Base-by-base conservation (phyloP, 225 moss, liverwort and hornwort genomes). In the Rhytidiadelphus loreus region DNA sequence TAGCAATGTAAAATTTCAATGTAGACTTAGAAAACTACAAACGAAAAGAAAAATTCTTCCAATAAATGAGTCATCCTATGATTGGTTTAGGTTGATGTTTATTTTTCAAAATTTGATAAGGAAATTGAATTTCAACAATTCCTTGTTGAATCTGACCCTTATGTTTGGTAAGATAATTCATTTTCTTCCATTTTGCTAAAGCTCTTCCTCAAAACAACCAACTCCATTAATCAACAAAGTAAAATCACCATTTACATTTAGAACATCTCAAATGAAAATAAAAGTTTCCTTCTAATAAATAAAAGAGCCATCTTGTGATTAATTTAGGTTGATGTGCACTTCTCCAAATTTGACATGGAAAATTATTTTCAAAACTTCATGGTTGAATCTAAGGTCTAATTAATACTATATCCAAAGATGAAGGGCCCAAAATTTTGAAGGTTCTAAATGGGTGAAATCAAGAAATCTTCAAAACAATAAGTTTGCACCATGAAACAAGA, bases 11-110 rank as follows among this genome's bases (percentile, higher is more conserved):
- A 69, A 69, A 23, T 4, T 13, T 69, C 0, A 4, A 13, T 23
- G 7, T 0, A 68, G 0, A n/a, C 8, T 69, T 39, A 4, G 8
- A 24, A 24, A 69, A 23, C 7, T 8, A 39, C 1, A n/a, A 0
- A 69, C 39, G 23, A 39, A 68, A 68, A 12, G 6, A 20, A 20
- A 66, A 66, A 11, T 20, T 8, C 16, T 68, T 7, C 21, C 3
- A 68, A 68, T n/a, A n/a, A 66, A n/a, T 8, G 0, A 41, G 25
- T 39, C 24, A 39, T 24, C 14, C 39, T 39, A 5, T 24, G 0
- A 69, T 25, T 70, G 14, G 8, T 25, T 14, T 70, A 39, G 39
- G 14, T 1, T 39, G 2, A 39, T 13, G 69, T 69, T 13, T 39
- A 39, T 69, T 24, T 23, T 39, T 39, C 14, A 25, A 70, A 70